Percentiles rank a stretch among this genome's conserved stretches.
Conservation (phyloP, 306 rosid species). For the Vachellia collinsii region DNA sequence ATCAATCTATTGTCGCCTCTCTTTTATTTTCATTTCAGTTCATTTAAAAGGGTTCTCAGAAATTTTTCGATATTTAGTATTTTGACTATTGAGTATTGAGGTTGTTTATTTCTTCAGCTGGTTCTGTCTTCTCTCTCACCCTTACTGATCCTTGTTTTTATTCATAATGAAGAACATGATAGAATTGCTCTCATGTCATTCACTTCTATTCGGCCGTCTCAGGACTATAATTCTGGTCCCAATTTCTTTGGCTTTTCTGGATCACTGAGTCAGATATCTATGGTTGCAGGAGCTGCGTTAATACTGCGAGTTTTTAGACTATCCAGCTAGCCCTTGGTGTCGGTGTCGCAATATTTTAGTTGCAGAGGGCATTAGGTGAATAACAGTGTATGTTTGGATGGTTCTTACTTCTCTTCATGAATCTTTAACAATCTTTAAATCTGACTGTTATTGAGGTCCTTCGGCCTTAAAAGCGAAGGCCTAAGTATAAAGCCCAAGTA, state of each 20-base stretch:
- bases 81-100: neutral
- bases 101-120: neutral
- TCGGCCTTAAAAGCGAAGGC: neutral
- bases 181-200: slow-evolving; percentile 12
- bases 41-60: neutral
- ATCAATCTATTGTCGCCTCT: slow-evolving; percentile 27
- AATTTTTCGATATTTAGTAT: neutral
- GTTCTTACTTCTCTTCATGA: slow-evolving; percentile 15
- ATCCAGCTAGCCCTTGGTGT: slow-evolving; percentile 39
- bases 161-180: neutral
- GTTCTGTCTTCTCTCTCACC: slow-evolving; percentile 8
- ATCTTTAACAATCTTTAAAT: neutral
- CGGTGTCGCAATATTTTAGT: slow-evolving; percentile 40
- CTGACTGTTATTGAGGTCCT: neutral
- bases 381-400: slow-evolving; percentile 28
- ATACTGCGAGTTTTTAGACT: slow-evolving; percentile 26
- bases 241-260: neutral
- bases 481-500: neutral
- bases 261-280: slow-evolving; percentile 18
- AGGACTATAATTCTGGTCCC: neutral
- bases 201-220: slow-evolving; percentile 1
- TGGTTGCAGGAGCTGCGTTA: slow-evolving; percentile 33
- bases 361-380: slow-evolving; percentile 16
- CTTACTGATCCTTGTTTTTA: neutral
- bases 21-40: neutral